Evolutionary conservation across 208 protist species (phyloP), one percentile per base, ranked within the genome.

Genomic region (Crithidia expoeki): DNA sequence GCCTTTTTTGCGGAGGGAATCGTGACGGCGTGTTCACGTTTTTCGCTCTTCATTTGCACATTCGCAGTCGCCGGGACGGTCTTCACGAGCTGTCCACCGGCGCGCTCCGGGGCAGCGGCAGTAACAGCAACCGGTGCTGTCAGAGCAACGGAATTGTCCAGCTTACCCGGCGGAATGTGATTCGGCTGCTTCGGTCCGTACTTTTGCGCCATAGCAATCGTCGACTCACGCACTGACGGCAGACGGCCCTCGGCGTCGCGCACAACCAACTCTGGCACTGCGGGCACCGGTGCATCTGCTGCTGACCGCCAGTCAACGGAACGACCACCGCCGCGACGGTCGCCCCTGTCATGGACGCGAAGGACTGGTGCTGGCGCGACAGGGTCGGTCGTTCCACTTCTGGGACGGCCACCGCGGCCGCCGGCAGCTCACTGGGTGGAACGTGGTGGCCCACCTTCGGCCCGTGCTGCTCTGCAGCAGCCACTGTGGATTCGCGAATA

Each of bases 121-220:
- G 49, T 53, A 10, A 4, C 30, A 16, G 40, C 34, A 9, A 28
- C 23, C 27, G 30, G 7, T 11, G 19, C 58, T 6, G 32, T 9
- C 33, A 14, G 46, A 28, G 42, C 34, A 21, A 28, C 49, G 33
- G 57, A 57, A 4, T 60, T 60, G n/a, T 30, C 21, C 60, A 68
- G 32, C 52, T 51, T 38, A 11, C 27, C 16, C 7, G 62, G 55
- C 12, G 61, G 30, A 28, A 56, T 19, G 60, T 68, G 58, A 60
- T 68, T 75, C 7, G 52, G 27, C 42, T 51, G 23, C 56, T 78
- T 78, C n/a, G 72, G 72, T 14, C 72, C 72, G 50, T 63, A 60
- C 56, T 34, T 58, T 57, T 55, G 56, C 33, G 75, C 66, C 44
- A 69, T 72, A 28, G 56, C 36, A 21, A 75, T 52, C 14, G 75